Base-by-base conservation (phyloP, 192 early-diverging fungal genomes). In the Umbelopsis vinacea region DNA sequence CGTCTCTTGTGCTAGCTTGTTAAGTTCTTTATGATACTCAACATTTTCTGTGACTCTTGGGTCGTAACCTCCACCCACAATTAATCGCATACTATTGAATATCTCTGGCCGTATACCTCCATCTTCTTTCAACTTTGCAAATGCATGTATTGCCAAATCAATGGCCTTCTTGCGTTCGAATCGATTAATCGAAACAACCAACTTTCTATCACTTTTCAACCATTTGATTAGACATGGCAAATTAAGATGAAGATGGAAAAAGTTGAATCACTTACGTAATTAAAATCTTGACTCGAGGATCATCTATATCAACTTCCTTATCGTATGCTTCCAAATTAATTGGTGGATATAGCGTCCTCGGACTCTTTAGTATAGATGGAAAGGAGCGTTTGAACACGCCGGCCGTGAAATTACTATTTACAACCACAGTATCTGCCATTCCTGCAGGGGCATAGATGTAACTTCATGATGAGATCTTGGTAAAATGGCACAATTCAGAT, bases 131-230 rank as follows among this genome's bases (percentile, higher is more conserved):
- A 92, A 73, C 5, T 72, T 72, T 14, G 89, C 87, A 75, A 95
- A 92, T 2, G 95, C 84, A 19, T 88, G 76, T 46, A 98, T 86
- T 7, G 94, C 96, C 48, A 98, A 80, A 0, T 70, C 81, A 22
- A 98, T 84, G 83, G 93, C 87, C 83, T 98, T 98, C 76, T 97
- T 97, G 52, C 93, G 88, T 75, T 98, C 97, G 63, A 97, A 98
- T n/a, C 97, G 92, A 75, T 97, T 98, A 78, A 98, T 92, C 0
- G 97, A 98, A 19, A 97, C 54, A 19, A 95, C 68, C 1, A 71
- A 74, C 12, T 82, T 71, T 37, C 76, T 81, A 4, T 38, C 35
- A 4, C 76, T 81, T 29, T 26, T 19, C 22, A 71, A 38, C 2
- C 50, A 4, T 22, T 57, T 9, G 3, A 23, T 45, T 29, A 33